These are phyloP conservation scores for Rosa persica DNA, from an alignment of 306 rosid species.

Conservation along the genomic window DNA sequence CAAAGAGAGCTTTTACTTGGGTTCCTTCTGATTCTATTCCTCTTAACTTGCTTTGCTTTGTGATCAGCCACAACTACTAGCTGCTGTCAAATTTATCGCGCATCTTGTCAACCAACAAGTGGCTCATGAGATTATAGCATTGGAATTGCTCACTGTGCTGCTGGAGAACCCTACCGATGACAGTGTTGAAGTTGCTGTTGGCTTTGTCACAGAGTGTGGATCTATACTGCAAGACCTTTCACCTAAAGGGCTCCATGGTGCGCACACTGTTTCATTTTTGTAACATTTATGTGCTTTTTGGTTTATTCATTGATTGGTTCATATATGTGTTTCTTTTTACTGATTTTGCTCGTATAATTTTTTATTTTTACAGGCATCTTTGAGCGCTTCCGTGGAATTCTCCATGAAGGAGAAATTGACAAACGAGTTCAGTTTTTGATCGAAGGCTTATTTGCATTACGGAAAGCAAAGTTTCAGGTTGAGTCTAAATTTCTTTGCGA, in stretches of 20 bases:
- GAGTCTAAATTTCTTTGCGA: constrained; percentile 18
- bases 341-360: not conserved
- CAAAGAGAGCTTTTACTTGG: not conserved
- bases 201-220: constrained; percentile 92
- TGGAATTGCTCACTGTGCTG: constrained; percentile 84
- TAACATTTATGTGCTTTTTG: not conserved
- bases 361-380: constrained; percentile 63
- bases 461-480: constrained; percentile 93
- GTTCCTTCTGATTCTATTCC: constrained; percentile 8
- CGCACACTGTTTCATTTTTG: constrained; percentile 34
- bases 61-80: constrained; percentile 83
- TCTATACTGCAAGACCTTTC: constrained; percentile 83
- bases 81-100: constrained; percentile 91
- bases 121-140: constrained; percentile 87
- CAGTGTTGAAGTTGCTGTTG: constrained; percentile 98
- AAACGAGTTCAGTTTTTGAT: constrained; percentile 85
- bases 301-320: not conserved
- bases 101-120: constrained; percentile 94
- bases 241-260: constrained; percentile 92
- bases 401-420: constrained; percentile 95
- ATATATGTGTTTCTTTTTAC: not conserved
- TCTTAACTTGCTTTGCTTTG: constrained; percentile 21
- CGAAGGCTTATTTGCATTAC: constrained; percentile 83
- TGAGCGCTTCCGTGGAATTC: constrained; percentile 97
- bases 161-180: constrained; percentile 91